A percentile compares a stretch with the other conserved stretches of the same genome.
Evolutionary conservation across 1,284 basidiomycete species (phyloP).

Genomic region (Ganoderma leucocontextum): DNA sequence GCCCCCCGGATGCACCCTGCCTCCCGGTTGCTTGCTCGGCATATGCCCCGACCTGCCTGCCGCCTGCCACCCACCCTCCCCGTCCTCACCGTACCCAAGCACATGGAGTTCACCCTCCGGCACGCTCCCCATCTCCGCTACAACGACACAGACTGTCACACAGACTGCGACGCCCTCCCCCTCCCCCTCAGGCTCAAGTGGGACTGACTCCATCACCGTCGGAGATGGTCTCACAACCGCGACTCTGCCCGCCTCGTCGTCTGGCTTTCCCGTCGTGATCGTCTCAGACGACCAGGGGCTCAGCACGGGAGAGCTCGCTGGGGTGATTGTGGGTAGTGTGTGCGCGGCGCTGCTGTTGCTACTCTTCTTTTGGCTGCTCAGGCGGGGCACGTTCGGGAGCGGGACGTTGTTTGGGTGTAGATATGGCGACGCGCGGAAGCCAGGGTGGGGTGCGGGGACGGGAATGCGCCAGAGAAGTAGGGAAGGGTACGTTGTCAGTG

Average conservation of each 20-base stretch:
- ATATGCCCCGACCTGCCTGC: too few relatives aligned
- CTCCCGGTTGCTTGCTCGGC: too few relatives aligned
- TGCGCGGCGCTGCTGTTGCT: background rate
- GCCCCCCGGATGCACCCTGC: background rate
- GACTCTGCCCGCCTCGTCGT: background rate
- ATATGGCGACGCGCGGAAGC: background rate
- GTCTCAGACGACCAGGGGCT: background rate
- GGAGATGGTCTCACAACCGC: background rate
- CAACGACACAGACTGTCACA: background rate
- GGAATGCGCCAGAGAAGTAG: background rate
- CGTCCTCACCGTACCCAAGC: background rate
- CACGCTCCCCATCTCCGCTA: background rate
- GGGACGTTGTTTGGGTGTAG: background rate
- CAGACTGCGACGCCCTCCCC: background rate
- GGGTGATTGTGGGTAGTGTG: background rate
- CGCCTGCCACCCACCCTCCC: background rate
- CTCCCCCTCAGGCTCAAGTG: too few relatives aligned
- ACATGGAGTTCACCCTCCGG: background rate
- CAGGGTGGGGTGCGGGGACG: background rate
- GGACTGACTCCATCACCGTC: background rate
- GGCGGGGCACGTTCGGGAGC: background rate
- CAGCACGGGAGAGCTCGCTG: background rate
- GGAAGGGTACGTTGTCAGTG: background rate
- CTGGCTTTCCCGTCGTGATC: background rate
- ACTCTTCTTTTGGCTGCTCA: background rate